Base-by-base conservation (phyloP, 164 flowering plant species). In the Vitis rupestris region DNA sequence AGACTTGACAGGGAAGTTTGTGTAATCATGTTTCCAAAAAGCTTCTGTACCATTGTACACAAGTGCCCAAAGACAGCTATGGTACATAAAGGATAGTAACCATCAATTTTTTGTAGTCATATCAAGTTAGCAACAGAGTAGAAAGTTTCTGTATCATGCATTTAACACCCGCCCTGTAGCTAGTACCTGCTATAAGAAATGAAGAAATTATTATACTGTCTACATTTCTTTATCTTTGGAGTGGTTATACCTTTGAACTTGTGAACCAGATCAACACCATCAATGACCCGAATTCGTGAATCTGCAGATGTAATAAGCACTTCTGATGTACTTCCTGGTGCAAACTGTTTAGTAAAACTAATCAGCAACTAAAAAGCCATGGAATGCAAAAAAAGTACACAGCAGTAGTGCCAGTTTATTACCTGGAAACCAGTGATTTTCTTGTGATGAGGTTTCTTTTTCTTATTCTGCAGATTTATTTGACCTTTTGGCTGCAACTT, bases 371-470 rank as follows among this genome's bases (percentile, higher is more conserved):
- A 58, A 56, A 55, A 13, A 16, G 9, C 14, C 8, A 50, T 29
- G 47, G 27, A 51, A 44, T 27, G 44, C 58, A 51, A 8, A 9
- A 8, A 9, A 23, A 58, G 31, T 31, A 52, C 8, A 13, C 19
- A 58, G 9, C 9, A 59, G 50, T 51, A 31, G 11, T 27, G 47
- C 19, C 56, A 74, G 6, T 9, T 61, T 31, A 72, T 65, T 81
- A 96, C 99, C 97, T 93, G 95, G 78, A 96, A 96, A 51, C 99
- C 98, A 58, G 99, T 96, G 65, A 96, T 91, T 80, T 93, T 96
- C 88, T 89, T 95, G 59, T 80, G 85, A 75, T 88, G 91, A n/a
- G 98, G 78, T 74, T 86, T 96, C 85, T 93, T 90, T 72, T 88
- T 95, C 84, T 87, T 90, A 75, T 84, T 92, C 76, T 85, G 93